phyloP scores from a whole-genome alignment of 352 stramenopile species.

The Globisporangium carolinianum region DNA sequence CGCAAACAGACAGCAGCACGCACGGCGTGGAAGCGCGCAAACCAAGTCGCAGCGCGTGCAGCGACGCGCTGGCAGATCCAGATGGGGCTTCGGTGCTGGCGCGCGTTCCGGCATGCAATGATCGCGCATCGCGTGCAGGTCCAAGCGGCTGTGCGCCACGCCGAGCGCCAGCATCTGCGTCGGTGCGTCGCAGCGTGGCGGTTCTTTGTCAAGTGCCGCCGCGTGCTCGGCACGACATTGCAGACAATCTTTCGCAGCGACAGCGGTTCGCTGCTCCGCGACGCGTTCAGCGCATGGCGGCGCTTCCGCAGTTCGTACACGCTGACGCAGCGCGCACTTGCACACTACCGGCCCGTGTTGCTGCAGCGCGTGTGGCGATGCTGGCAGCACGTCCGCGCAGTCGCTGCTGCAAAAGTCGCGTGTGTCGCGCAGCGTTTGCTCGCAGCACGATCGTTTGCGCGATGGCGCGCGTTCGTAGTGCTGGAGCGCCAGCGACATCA shows the following conservation, averaged over 20 bases:
- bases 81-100: constrained; percentile 1
- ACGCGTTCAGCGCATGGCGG: constrained; percentile 9
- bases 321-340: constrained; percentile 13
- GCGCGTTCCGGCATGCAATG: background rate
- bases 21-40: background rate
- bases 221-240: constrained; percentile 7
- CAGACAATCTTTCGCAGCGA: constrained; percentile 11
- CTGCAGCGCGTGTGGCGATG: constrained; percentile 15
- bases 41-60: background rate
- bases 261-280: constrained; percentile 4
- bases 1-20: background rate
- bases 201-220: background rate
- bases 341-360: constrained; percentile 7
- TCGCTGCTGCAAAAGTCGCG: constrained; percentile 3
- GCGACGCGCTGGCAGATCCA: constrained; percentile 5
- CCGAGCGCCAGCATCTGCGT: background rate
- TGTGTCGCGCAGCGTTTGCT: background rate
- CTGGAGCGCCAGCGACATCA: constrained; percentile 19
- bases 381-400: constrained; percentile 15
- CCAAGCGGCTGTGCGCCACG: background rate
- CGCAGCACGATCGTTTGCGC: constrained; percentile 10
- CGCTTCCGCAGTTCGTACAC: constrained; percentile 11
- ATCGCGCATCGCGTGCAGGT: background rate
- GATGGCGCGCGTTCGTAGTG: constrained; percentile 16
- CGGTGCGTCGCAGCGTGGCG: constrained; percentile 1